Conservation (phyloP, 2,329 filamentous ascomycete genomes). For the Furcasterigmium furcatum region DNA sequence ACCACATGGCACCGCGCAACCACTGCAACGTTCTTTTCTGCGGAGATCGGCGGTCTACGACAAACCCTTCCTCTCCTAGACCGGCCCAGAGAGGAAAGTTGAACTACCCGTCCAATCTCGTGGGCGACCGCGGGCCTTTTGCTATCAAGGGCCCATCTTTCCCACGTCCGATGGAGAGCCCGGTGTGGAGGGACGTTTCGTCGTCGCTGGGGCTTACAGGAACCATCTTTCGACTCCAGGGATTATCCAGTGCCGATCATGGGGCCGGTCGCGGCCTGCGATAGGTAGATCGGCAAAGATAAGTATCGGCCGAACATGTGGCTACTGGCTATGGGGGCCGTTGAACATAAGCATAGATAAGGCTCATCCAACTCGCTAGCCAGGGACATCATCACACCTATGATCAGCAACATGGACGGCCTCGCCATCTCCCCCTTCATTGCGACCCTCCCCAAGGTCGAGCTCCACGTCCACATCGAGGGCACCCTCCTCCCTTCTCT, state of each 20-base stretch:
- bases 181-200: conserved; percentile 1
- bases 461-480: conserved; percentile 79
- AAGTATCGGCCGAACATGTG: too few species aligned
- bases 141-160: conserved; percentile 1
- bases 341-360: too few species aligned
- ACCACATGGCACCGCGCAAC: too few species aligned
- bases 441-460: conserved; percentile 68
- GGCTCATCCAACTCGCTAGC: too few species aligned
- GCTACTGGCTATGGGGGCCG: too few species aligned
- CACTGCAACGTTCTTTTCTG: too few species aligned
- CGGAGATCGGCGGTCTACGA: background rate
- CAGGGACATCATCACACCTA: too few species aligned
- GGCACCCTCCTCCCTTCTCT: conserved; percentile 68
- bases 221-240: background rate
- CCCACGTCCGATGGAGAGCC: background rate
- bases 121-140: background rate
- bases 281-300: too few species aligned
- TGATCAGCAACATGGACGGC: conserved; percentile 20
- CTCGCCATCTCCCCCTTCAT: conserved; percentile 46
- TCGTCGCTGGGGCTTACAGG: background rate
- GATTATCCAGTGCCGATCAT: conserved; percentile 1
- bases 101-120: too few species aligned
- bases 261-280: too few species aligned
- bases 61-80: background rate
- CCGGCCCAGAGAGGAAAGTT: background rate